Conservation (phyloP, 192 early-diverging fungal species). For the Entophlyctis luteolus region DNA sequence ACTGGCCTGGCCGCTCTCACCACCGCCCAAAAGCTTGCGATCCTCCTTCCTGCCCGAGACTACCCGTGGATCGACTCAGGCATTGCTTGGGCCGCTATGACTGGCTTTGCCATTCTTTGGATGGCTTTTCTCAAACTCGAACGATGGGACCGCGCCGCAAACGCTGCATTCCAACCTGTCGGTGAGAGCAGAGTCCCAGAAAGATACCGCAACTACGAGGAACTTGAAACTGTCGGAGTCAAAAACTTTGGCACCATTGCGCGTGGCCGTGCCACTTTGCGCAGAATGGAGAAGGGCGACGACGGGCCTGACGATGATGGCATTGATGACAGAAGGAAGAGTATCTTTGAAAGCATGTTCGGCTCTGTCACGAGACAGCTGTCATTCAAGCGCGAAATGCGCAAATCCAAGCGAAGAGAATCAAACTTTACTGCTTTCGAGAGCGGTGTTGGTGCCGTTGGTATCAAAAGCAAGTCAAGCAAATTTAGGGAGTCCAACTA, state of each 20-base stretch:
- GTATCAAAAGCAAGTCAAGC: background rate
- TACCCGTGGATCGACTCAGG: conserved; percentile 33
- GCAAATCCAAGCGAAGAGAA: background rate
- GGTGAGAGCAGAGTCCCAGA: background rate
- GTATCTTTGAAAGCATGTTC: conserved; percentile 19
- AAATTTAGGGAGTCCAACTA: conserved; percentile 2
- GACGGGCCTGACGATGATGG: background rate
- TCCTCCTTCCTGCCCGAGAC: conserved; percentile 23
- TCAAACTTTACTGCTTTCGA: background rate
- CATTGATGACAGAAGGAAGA: background rate
- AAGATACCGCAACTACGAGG: background rate
- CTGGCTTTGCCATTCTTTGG: conserved; percentile 8
- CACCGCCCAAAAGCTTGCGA: conserved; percentile 1
- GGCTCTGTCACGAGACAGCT: background rate
- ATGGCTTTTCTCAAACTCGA: conserved; percentile 20
- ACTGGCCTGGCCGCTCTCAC: background rate
- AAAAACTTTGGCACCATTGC: conserved; percentile 17
- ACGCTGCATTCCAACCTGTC: conserved; percentile 24
- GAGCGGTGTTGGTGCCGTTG: background rate
- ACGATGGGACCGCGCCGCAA: conserved; percentile 17
- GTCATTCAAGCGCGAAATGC: background rate
- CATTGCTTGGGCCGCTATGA: conserved; percentile 28
- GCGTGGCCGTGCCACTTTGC: conserved; percentile 7
- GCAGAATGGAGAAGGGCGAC: background rate
- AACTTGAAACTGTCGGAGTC: background rate